These are phyloP conservation scores for Globisporangium perplexum DNA, from an alignment of 352 stramenopile species.

Conservation along the genomic window DNA sequence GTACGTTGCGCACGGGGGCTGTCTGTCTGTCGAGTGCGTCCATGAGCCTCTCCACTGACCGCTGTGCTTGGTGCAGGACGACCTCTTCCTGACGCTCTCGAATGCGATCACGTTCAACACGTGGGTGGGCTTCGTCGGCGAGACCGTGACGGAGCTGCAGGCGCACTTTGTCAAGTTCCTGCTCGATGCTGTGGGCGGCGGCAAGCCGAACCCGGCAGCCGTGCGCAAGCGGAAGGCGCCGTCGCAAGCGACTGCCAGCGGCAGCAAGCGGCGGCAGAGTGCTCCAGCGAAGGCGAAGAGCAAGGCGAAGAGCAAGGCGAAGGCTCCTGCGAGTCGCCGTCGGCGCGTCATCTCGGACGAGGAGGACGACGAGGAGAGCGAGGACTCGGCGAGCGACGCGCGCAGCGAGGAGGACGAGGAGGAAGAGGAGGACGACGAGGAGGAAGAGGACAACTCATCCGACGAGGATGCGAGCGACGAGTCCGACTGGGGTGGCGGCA, in stretches of 20 bases:
- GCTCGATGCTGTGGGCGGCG: constrained; percentile 41
- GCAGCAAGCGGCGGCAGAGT: not conserved
- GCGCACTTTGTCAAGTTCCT: constrained; percentile 74
- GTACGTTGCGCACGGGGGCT: constrained; percentile 22
- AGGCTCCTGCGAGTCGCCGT: constrained; percentile 8
- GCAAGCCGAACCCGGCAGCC: constrained; percentile 17
- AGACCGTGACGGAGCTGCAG: constrained; percentile 57
- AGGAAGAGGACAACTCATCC: constrained; percentile 17
- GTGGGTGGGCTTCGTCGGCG: constrained; percentile 53
- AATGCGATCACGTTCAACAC: constrained; percentile 82
- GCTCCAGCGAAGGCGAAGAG: not conserved
- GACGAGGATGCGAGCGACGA: constrained; percentile 25
- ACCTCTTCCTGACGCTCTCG: constrained; percentile 68
- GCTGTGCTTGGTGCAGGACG: constrained; percentile 27
- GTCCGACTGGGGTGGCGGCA: constrained; percentile 35
- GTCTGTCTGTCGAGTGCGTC: not conserved
- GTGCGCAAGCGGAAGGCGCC: constrained; percentile 6
- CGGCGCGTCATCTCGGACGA: constrained; percentile 29
- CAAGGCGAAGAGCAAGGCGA: constrained; percentile 14
- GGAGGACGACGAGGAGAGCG: constrained; percentile 45
- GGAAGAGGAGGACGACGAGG: constrained; percentile 28
- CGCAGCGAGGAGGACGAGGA: constrained; percentile 64
- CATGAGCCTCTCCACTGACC: not conserved
- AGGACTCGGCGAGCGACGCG: constrained; percentile 32
- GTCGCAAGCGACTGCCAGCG: not conserved